A percentile compares a stretch with the other conserved stretches of the same genome.
phyloP scores from a whole-genome alignment of 1,284 basidiomycete genomes.

The Puccinia coronata region DNA sequence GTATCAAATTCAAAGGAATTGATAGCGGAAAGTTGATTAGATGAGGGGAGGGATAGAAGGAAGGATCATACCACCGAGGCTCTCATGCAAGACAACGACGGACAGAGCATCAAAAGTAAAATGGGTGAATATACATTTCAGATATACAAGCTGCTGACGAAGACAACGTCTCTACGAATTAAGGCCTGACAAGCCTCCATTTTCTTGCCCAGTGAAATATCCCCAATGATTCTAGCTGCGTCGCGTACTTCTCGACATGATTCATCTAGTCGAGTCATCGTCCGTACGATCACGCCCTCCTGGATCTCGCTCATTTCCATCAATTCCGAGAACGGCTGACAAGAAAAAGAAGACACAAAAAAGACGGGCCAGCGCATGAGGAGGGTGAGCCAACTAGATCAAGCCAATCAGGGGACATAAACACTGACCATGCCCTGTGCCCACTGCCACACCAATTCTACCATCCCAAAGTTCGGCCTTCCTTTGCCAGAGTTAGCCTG shows the following conservation, averaged over 20 bases:
- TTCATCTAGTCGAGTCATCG: conserved; percentile 93
- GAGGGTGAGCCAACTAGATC: not conserved
- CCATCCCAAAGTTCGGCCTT: conserved; percentile 80
- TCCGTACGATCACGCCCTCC: conserved; percentile 94
- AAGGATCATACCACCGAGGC: too few relatives aligned
- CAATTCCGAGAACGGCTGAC: conserved; percentile 97
- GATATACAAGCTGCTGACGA: conserved; percentile 53
- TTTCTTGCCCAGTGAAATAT: conserved; percentile 90
- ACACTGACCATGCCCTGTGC: conserved; percentile 88
- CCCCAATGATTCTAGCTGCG: conserved; percentile 94
- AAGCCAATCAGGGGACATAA: not conserved
- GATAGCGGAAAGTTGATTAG: too few relatives aligned
- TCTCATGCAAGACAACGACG: too few relatives aligned
- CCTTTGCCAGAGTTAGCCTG: conserved; percentile 63
- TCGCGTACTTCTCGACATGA: conserved; percentile 96
- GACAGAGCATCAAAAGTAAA: too few relatives aligned
- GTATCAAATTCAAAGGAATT: too few relatives aligned
- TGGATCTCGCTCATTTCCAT: conserved; percentile 88
- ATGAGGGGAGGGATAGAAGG: too few relatives aligned
- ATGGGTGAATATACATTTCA: conserved; percentile 35
- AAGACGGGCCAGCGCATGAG: not conserved
- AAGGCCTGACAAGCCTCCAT: conserved; percentile 93
- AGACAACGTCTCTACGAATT: conserved; percentile 79
- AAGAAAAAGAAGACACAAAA: not conserved
- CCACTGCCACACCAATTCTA: conserved; percentile 98